phyloP scores from a whole-genome alignment of 108 stramenopile species.

The Pseudonitzschia multistriata region DNA sequence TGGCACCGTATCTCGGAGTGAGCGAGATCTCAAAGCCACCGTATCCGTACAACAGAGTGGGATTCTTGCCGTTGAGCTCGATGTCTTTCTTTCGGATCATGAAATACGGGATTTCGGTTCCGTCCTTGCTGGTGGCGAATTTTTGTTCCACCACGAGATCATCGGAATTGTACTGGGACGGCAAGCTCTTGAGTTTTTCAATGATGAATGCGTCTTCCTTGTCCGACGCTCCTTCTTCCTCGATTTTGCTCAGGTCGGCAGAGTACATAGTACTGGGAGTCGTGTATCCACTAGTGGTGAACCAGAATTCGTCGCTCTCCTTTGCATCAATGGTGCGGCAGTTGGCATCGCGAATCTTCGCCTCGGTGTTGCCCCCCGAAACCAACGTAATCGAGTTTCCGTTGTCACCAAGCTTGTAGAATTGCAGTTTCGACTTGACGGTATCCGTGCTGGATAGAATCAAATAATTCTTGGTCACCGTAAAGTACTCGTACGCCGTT shows the following conservation, averaged over 20 bases:
- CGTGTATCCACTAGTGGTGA: constrained; percentile 73
- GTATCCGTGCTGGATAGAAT: constrained; percentile 77
- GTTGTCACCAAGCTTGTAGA: constrained; percentile 65
- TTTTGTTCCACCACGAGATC: constrained; percentile 61
- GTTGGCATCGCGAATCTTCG: constrained; percentile 60
- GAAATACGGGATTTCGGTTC: constrained; percentile 86
- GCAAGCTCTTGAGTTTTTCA: constrained; percentile 60
- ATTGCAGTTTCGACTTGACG: constrained; percentile 76
- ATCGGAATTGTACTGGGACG: constrained; percentile 60
- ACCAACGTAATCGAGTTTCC: constrained; percentile 52
- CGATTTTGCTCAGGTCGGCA: constrained; percentile 63
- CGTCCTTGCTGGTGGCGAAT: constrained; percentile 77
- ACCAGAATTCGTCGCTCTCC: constrained; percentile 69
- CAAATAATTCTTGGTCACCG: constrained; percentile 77
- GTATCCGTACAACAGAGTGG: constrained; percentile 79
- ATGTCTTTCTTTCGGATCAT: constrained; percentile 56
- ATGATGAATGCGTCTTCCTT: constrained; percentile 46
- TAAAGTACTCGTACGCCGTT: constrained; percentile 67
- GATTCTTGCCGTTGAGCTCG: constrained; percentile 56
- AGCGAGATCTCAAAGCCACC: constrained; percentile 97
- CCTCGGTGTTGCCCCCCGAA: constrained; percentile 50
- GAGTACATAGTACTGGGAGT: constrained; percentile 64
- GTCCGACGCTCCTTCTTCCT: constrained; percentile 16
- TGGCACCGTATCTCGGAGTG: constrained; percentile 81
- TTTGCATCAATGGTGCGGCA: constrained; percentile 61